These are phyloP conservation scores for Oryza brachyantha DNA, from an alignment of 176 grass and related monocot genomes.

Conservation along the genomic window DNA sequence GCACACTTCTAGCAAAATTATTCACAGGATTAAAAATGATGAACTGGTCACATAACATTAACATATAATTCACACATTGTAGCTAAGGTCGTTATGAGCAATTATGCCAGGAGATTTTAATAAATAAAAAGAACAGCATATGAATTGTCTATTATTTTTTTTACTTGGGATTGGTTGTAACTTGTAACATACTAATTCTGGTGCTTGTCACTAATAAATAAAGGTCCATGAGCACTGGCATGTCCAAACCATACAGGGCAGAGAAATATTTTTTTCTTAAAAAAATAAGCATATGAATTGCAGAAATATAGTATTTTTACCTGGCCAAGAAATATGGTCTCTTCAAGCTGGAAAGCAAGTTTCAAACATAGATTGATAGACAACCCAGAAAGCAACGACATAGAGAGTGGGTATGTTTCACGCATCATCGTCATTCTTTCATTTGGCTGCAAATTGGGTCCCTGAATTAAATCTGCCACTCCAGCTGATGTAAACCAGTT, in stretches of 20 bases:
- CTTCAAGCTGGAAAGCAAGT: conserved; percentile 94
- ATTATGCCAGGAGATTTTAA: neutral
- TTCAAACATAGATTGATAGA: conserved; percentile 97
- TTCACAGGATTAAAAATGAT: conserved; percentile 6
- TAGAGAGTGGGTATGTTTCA: conserved; percentile 88
- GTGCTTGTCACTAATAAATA: neutral
- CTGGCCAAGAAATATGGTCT: conserved; percentile 97
- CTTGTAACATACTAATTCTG: conserved; percentile 6
- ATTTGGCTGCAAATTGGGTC: conserved; percentile 73
- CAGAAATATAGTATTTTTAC: conserved; percentile 34
- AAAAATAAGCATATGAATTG: conserved; percentile 18
- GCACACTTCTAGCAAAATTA: conserved; percentile 23
- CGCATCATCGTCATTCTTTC: conserved; percentile 84
- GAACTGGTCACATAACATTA: neutral
- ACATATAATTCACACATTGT: neutral
- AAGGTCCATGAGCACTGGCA: neutral
- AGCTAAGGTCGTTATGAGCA: conserved; percentile 10
- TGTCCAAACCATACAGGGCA: neutral
- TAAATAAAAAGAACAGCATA: neutral
- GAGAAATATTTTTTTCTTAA: neutral
- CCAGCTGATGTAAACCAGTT: conserved; percentile 89
- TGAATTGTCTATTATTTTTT: neutral
- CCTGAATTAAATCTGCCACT: conserved; percentile 74
- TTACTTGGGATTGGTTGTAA: neutral
- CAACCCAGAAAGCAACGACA: conserved; percentile 90